Conservation (phyloP, 1,284 basidiomycete species). For the Schizopora paradoxa region DNA sequence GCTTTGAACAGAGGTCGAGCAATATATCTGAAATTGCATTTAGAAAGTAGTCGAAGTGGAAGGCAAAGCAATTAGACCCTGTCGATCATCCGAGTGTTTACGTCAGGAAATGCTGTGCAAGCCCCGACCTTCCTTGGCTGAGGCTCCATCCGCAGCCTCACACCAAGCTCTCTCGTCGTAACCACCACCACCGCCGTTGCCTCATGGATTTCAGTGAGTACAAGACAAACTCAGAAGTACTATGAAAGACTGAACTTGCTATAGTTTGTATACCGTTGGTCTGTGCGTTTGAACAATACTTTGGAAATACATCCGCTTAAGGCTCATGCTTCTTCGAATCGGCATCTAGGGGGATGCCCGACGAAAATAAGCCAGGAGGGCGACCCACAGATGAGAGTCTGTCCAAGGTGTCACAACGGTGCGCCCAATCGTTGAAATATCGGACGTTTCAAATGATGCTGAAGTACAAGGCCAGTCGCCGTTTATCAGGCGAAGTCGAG, state of each 20-base stretch:
- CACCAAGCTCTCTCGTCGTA: no score
- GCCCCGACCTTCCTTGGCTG: no score
- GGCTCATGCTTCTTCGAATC: background rate
- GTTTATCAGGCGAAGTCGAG: conserved; percentile 44
- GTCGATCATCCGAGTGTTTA: no score
- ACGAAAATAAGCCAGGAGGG: conserved; percentile 41
- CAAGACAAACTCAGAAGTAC: background rate
- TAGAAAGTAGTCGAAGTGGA: no score
- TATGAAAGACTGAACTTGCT: conserved; percentile 6
- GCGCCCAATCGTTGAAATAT: background rate
- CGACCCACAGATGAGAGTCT: conserved; percentile 37
- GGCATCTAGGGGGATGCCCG: conserved; percentile 42
- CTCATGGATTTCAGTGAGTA: conserved; percentile 34
- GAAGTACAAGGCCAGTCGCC: conserved; percentile 28
- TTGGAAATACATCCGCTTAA: conserved; percentile 3
- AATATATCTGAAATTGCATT: no score
- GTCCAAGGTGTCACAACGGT: conserved; percentile 29
- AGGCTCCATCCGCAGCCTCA: no score
- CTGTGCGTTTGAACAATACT: conserved; percentile 30
- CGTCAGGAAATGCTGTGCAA: no score
- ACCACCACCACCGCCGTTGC: no score
- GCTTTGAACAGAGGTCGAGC: no score
- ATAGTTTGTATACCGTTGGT: conserved; percentile 45
- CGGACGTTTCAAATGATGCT: background rate
- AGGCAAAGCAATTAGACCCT: no score